Evolutionary conservation across 345 rosid species (phyloP).

Genomic region (Syzygium grande): DNA sequence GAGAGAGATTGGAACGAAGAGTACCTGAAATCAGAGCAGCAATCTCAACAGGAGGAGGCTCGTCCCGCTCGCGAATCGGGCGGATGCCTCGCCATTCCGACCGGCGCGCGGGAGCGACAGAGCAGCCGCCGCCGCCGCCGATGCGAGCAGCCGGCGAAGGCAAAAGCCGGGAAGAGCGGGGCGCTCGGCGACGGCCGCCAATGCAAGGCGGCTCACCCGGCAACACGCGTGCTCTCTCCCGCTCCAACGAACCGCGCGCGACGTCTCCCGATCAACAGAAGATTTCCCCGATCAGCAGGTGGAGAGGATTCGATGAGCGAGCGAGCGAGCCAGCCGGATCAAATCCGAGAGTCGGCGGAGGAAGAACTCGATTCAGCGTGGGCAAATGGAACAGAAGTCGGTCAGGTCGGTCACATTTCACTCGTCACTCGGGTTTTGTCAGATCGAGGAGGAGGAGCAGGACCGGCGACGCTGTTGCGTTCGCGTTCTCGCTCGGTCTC

Average conservation of each 20-base stretch:
- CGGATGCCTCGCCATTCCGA: not conserved
- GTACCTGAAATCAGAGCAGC: not conserved
- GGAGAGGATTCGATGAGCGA: not conserved
- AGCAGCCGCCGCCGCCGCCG: not conserved
- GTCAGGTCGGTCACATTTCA: not conserved
- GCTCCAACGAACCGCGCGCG: not conserved
- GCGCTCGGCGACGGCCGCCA: not conserved
- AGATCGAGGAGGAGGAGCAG: not conserved
- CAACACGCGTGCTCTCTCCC: not conserved
- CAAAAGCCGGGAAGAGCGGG: not conserved
- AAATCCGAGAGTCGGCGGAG: not conserved
- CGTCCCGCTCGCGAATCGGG: not conserved
- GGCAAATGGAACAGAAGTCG: not conserved
- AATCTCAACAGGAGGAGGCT: not conserved
- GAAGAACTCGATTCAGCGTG: not conserved
- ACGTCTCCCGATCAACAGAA: not conserved
- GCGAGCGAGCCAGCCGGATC: not conserved
- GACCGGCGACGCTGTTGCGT: not conserved
- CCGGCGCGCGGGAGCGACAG: not conserved
- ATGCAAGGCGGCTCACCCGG: not conserved
- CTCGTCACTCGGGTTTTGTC: not conserved
- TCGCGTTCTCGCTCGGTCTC: too few relatives aligned
- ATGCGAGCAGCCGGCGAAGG: not conserved
- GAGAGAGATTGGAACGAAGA: not conserved
- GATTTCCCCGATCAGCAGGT: not conserved